Evolutionary conservation across 2,329 filamentous ascomycete species (phyloP).

Genomic region (Coniochaeta sp.): DNA sequence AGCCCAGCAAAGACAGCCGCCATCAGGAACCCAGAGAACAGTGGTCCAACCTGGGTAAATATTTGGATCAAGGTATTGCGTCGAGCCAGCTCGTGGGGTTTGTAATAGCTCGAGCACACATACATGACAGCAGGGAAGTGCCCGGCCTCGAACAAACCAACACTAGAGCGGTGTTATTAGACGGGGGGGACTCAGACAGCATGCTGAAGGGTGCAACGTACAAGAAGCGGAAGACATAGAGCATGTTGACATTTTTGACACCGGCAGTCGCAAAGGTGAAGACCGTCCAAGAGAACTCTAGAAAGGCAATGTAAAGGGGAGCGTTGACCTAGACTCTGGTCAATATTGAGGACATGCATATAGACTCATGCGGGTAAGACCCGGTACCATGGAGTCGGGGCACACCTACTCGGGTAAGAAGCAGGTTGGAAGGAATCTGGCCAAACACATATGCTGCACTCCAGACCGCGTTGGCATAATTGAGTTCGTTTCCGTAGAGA

Average conservation of each 20-base stretch:
- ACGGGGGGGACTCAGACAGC: not conserved
- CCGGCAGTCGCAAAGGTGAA: slow-evolving; percentile 19
- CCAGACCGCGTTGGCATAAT: slow-evolving; percentile 21
- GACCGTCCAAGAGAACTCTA: slow-evolving; percentile 15
- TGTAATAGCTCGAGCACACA: slow-evolving; percentile 21
- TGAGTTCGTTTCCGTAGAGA: slow-evolving; percentile 22
- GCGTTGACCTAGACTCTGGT: slow-evolving; percentile 11
- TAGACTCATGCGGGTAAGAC: not conserved
- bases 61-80: slow-evolving; percentile 21
- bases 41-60: slow-evolving; percentile 16
- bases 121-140: slow-evolving; percentile 22
- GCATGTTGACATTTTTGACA: slow-evolving; percentile 14
- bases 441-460: slow-evolving; percentile 22
- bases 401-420: slow-evolving; percentile 15
- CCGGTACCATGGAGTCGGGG: not conserved
- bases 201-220: not conserved
- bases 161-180: slow-evolving; percentile 8
- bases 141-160: slow-evolving; percentile 20
- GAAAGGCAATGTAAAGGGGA: slow-evolving; percentile 16
- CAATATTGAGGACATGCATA: not conserved
- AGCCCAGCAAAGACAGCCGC: slow-evolving; percentile 14
- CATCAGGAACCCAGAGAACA: slow-evolving; percentile 20
- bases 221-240: slow-evolving; percentile 20
- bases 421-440: slow-evolving; percentile 19
- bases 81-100: slow-evolving; percentile 20